Conservation (phyloP, 805 yeast genomes). For the Suhomyces vadensis region DNA sequence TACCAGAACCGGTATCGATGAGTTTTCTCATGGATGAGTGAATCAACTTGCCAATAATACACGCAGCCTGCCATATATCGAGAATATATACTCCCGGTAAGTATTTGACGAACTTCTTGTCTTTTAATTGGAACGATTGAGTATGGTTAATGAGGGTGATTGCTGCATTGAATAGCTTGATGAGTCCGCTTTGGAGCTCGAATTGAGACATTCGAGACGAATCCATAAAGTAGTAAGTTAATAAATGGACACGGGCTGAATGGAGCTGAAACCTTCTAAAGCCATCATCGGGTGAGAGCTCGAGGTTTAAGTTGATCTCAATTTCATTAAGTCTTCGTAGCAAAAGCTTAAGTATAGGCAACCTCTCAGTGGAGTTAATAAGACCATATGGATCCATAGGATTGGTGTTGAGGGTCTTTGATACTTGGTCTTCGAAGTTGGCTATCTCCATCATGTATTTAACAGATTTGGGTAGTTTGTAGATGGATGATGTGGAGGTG, state of each 20-base stretch:
- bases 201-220: conserved; percentile 49
- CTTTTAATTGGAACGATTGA: conserved; percentile 55
- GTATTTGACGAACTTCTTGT: conserved; percentile 66
- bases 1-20: conserved; percentile 72
- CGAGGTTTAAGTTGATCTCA: conserved; percentile 53
- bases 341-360: conserved; percentile 72
- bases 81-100: conserved; percentile 82
- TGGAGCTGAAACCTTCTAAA: conserved; percentile 67
- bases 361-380: conserved; percentile 66
- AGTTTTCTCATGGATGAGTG: conserved; percentile 72
- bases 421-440: conserved; percentile 82
- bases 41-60: conserved; percentile 73
- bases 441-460: conserved; percentile 81
- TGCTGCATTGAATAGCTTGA: conserved; percentile 78
- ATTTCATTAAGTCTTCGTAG: conserved; percentile 73
- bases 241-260: conserved; percentile 76
- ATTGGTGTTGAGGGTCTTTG: conserved; percentile 72
- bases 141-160: conserved; percentile 69
- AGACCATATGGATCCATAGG: conserved; percentile 65
- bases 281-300: conserved; percentile 54
- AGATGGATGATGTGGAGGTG: conserved; percentile 42
- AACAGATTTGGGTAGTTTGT: conserved; percentile 56
- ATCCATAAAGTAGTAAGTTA: conserved; percentile 80
- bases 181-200: conserved; percentile 71
- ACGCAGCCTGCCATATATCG: conserved; percentile 89